Evolutionary conservation across 2,329 filamentous ascomycete species (phyloP).

Genomic region (Scedosporium apiospermum): DNA sequence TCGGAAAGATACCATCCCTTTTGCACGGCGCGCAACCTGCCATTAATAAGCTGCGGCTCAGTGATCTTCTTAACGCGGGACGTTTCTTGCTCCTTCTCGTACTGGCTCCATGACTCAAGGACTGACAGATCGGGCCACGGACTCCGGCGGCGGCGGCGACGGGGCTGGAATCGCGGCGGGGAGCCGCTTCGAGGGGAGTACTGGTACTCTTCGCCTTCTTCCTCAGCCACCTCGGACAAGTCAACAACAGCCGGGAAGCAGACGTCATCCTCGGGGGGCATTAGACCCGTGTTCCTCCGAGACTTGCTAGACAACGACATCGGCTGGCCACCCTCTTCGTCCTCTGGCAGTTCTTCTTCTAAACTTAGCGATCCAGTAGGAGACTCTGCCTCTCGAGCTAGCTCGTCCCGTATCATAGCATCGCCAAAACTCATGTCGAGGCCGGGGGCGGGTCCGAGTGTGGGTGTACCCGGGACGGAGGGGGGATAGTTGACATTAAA

Average conservation of each 20-base stretch:
- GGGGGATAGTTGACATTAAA: constrained; percentile 59
- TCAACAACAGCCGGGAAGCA: constrained; percentile 67
- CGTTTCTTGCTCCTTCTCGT: constrained; percentile 64
- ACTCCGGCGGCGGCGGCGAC: constrained; percentile 53
- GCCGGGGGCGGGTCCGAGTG: constrained; percentile 36
- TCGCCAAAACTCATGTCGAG: constrained; percentile 54
- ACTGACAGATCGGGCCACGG: constrained; percentile 81
- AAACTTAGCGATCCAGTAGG: constrained; percentile 16
- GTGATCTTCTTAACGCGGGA: constrained; percentile 82
- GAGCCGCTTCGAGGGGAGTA: constrained; percentile 14
- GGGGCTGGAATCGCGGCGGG: constrained; percentile 30
- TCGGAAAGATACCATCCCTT: constrained; percentile 77
- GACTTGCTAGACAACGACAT: constrained; percentile 11
- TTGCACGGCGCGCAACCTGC: constrained; percentile 71
- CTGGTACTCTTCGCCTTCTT: constrained; percentile 40
- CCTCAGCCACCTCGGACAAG: constrained; percentile 71
- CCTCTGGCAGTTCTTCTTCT: constrained; percentile 23
- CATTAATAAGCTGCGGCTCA: constrained; percentile 86
- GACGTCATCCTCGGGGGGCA: constrained; percentile 74
- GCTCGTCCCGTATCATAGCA: constrained; percentile 60
- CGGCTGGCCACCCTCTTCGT: constrained; percentile 9
- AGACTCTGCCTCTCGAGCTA: constrained; percentile 20
- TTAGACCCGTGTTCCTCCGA: constrained; percentile 15
- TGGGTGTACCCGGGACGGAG: constrained; percentile 54
- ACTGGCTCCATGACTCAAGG: constrained; percentile 79